Conservation (phyloP, 805 yeast species). For the Candida palmyrensis region DNA sequence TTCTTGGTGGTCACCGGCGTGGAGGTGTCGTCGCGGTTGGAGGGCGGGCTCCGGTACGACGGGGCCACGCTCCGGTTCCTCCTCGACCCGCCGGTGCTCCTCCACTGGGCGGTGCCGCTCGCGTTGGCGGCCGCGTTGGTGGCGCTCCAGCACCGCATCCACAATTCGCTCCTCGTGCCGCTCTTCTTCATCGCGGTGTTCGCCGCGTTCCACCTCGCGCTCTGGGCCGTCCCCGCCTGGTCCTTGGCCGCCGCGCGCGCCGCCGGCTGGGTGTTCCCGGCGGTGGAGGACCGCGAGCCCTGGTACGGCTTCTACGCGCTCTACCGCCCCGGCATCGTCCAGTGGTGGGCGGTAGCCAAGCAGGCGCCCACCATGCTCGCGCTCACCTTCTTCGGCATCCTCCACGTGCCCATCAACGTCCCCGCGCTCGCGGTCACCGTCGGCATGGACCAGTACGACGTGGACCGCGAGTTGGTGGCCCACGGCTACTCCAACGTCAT, state of each 20-base stretch:
- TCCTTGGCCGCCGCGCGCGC: slow-evolving; percentile 57
- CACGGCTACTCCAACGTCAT: slow-evolving; percentile 89
- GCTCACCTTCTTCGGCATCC: slow-evolving; percentile 87
- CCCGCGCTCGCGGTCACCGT: slow-evolving; percentile 94
- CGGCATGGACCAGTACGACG: slow-evolving; percentile 81
- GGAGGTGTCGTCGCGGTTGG: slow-evolving; percentile 81
- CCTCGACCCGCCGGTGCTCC: slow-evolving; percentile 33
- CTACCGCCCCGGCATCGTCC: slow-evolving; percentile 66
- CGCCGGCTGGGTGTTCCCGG: slow-evolving; percentile 79
- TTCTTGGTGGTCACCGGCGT: slow-evolving; percentile 85
- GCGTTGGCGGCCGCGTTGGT: slow-evolving; percentile 57
- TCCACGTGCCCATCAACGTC: slow-evolving; percentile 96
- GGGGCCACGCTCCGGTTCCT: slow-evolving; percentile 48
- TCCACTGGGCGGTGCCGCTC: slow-evolving; percentile 67
- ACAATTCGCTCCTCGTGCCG: slow-evolving; percentile 75
- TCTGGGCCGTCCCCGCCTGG: slow-evolving; percentile 63
- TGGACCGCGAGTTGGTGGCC: slow-evolving; percentile 88
- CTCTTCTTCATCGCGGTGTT: slow-evolving; percentile 72
- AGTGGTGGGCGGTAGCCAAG: slow-evolving; percentile 62
- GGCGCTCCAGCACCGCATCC: slow-evolving; percentile 47
- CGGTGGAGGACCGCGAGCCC: slow-evolving; percentile 62
- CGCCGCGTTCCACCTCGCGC: slow-evolving; percentile 59
- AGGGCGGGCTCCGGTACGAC: slow-evolving; percentile 67
- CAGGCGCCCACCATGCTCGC: slow-evolving; percentile 94
- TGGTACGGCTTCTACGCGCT: slow-evolving; percentile 84